These are phyloP conservation scores for Eucalyptus cladocalyx DNA, from an alignment of 345 rosid genomes.

Conservation along the genomic window DNA sequence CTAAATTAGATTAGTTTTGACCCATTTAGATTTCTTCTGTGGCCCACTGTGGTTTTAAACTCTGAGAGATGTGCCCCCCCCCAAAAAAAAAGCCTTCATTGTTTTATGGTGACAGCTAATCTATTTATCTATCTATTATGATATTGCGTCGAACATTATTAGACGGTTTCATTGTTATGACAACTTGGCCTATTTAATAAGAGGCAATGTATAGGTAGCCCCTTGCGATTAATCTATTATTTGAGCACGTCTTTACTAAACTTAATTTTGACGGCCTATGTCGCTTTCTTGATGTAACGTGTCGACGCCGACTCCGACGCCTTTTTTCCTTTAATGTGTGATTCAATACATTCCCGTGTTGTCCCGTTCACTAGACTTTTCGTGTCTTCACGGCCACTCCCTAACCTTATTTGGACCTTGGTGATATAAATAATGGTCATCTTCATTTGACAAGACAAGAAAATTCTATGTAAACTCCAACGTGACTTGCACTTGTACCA, in stretches of 20 bases:
- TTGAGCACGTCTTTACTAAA: not conserved
- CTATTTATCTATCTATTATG: not conserved
- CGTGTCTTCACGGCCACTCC: fast-evolving
- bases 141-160: not conserved
- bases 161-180: not conserved
- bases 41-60: no score
- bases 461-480: not conserved
- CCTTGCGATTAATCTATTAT: not conserved
- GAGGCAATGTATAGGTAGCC: not conserved
- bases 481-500: not conserved
- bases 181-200: not conserved
- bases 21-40: not conserved
- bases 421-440: not conserved
- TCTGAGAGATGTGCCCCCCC: not conserved
- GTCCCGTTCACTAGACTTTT: not conserved
- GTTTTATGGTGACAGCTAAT: not conserved
- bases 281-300: not conserved
- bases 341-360: not conserved
- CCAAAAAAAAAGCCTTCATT: not conserved
- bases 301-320: no score
- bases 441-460: not conserved
- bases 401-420: not conserved
- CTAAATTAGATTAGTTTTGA: not conserved
- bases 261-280: not conserved
- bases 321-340: not conserved